Evolutionary conservation across 2,329 filamentous ascomycete species (phyloP).

Genomic region (Clonostachys chloroleuca): DNA sequence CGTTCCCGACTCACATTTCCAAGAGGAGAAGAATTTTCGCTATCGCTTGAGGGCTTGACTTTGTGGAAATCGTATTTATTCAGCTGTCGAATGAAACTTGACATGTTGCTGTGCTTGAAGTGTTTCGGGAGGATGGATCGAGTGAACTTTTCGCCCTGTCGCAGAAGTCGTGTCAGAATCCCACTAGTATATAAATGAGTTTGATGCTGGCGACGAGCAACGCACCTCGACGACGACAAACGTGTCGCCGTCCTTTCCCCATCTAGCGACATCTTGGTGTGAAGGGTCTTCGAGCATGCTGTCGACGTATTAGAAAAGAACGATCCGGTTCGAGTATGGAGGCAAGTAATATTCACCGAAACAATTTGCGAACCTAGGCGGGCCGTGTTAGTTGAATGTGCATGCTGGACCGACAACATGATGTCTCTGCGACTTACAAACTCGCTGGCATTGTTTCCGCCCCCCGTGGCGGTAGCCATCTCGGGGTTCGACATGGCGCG

Average conservation of each 20-base stretch:
- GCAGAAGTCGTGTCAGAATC: slow-evolving; percentile 1
- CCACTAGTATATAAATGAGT: slow-evolving; percentile 1
- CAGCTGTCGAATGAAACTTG: slow-evolving; percentile 89
- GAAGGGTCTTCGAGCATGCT: slow-evolving; percentile 90
- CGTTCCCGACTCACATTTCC: slow-evolving; percentile 24
- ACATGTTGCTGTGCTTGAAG: slow-evolving; percentile 99
- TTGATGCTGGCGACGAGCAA: slow-evolving; percentile 4
- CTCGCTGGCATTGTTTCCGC: slow-evolving; percentile 76
- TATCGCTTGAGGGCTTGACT: slow-evolving; percentile 56
- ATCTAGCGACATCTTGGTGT: slow-evolving; percentile 88
- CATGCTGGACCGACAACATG: background rate
- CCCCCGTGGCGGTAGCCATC: slow-evolving; percentile 13
- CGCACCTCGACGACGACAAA: slow-evolving; percentile 95
- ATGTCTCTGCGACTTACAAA: slow-evolving; percentile 64
- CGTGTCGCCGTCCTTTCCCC: slow-evolving; percentile 91
- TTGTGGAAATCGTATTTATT: slow-evolving; percentile 99
- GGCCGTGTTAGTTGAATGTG: slow-evolving; percentile 10
- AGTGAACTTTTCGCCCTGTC: slow-evolving; percentile 94
- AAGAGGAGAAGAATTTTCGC: slow-evolving; percentile 22
- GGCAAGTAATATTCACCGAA: slow-evolving; percentile 66
- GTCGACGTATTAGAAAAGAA: background rate
- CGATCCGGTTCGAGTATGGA: background rate
- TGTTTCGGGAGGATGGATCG: slow-evolving; percentile 96
- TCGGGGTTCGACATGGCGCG: slow-evolving; percentile 2
- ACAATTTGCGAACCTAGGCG: slow-evolving; percentile 87